Evolutionary conservation across 768 basidiomycete genomes (phyloP).

Genomic region (Symmetrospora coprosmae): DNA sequence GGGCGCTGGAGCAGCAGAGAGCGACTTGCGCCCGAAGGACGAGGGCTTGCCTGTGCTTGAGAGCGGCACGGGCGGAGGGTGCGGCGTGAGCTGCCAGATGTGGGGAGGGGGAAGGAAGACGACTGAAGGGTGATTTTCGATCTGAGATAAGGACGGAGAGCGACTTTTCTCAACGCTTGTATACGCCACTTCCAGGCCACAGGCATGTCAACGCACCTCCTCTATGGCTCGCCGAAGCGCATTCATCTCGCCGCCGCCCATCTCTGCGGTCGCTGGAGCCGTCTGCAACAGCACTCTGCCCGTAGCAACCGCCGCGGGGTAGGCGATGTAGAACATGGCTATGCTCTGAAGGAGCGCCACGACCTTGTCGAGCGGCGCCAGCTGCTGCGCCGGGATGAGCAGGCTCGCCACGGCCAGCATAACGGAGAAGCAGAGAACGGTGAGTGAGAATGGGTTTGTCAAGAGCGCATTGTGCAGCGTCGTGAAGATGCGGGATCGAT

Average conservation of each 20-base stretch:
- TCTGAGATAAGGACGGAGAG: constrained; percentile 41
- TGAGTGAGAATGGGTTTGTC: constrained; percentile 60
- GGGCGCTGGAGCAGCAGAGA: constrained; percentile 28
- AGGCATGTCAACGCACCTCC: constrained; percentile 59
- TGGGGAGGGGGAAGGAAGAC: constrained; percentile 70
- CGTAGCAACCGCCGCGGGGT: constrained; percentile 65
- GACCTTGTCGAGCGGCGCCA: constrained; percentile 56
- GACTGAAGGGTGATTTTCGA: constrained; percentile 72
- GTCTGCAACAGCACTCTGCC: constrained; percentile 83
- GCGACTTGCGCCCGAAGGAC: constrained; percentile 8
- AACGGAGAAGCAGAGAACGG: constrained; percentile 49
- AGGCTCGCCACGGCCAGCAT: constrained; percentile 47
- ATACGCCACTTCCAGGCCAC: too few relatives aligned
- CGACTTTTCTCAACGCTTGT: too few relatives aligned
- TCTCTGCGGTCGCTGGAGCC: constrained; percentile 44
- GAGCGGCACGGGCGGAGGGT: constrained; percentile 30
- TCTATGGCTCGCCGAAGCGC: constrained; percentile 64
- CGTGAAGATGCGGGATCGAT: neutral
- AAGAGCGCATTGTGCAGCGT: constrained; percentile 37
- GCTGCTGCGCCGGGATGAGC: constrained; percentile 46
- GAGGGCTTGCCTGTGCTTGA: constrained; percentile 16
- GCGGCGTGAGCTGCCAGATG: constrained; percentile 68
- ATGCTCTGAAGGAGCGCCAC: constrained; percentile 62
- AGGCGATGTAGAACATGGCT: constrained; percentile 68
- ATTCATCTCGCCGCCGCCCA: constrained; percentile 56